phyloP scores from a whole-genome alignment of 495 filamentous ascomycete genomes.

The Xylaria sp. region DNA sequence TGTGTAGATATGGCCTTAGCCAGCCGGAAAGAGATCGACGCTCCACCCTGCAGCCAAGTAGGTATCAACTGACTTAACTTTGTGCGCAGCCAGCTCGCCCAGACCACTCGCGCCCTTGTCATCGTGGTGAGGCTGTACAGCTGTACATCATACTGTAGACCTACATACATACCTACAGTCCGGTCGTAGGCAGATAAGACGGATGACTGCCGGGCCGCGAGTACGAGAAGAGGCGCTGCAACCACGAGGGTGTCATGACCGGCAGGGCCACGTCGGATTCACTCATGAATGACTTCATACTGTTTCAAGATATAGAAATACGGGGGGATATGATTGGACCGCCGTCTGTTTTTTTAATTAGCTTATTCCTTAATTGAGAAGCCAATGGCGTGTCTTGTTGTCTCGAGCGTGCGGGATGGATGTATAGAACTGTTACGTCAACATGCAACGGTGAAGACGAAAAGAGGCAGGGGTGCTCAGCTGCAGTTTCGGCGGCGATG shows the following conservation, averaged over 20 bases:
- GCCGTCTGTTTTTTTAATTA: background rate
- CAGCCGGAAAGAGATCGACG: conserved; percentile 11
- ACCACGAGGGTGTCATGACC: conserved; percentile 13
- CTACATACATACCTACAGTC: no score
- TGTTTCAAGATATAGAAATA: conserved; percentile 26
- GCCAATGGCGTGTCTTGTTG: conserved; percentile 19
- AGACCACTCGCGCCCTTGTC: background rate
- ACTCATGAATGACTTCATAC: conserved; percentile 10
- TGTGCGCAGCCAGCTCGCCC: background rate
- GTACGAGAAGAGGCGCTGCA: conserved; percentile 9
- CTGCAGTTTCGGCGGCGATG: conserved; percentile 7
- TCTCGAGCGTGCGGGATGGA: background rate
- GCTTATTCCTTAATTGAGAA: conserved; percentile 7
- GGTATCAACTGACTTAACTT: conserved; percentile 1
- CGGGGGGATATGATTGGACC: conserved; percentile 17
- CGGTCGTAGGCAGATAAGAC: no score
- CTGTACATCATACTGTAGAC: background rate
- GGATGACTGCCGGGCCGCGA: conserved; percentile 2
- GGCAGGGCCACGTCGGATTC: conserved; percentile 11
- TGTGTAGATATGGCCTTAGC: conserved; percentile 4
- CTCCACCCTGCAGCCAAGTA: background rate
- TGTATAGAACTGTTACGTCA: conserved; percentile 1
- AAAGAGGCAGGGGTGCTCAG: conserved; percentile 13
- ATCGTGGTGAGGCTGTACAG: conserved; percentile 12
- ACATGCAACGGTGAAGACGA: conserved; percentile 25